phyloP scores from a whole-genome alignment of 2,329 filamentous ascomycete genomes.

The Apiospora koreana region DNA sequence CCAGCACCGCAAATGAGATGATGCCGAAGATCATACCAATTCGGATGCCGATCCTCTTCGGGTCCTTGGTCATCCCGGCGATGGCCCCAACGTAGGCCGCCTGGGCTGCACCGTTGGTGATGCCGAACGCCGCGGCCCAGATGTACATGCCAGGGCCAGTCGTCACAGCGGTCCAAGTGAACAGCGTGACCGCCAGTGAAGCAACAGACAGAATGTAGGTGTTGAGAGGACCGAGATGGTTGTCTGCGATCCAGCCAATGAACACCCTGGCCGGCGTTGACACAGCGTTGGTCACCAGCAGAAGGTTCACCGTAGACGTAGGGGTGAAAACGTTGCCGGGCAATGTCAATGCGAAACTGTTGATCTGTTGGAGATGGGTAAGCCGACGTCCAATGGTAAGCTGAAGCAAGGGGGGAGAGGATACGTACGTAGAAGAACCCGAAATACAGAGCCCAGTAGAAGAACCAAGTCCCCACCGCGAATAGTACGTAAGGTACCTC shows the following conservation, averaged over 20 bases:
- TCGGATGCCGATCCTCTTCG: slow-evolving; percentile 44
- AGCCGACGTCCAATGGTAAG: slow-evolving; percentile 11
- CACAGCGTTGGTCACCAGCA: slow-evolving; percentile 59
- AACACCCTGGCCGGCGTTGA: slow-evolving; percentile 57
- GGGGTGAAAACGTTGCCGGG: slow-evolving; percentile 47
- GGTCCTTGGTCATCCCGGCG: slow-evolving; percentile 44
- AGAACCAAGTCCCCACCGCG: slow-evolving; percentile 38
- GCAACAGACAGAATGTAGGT: slow-evolving; percentile 50
- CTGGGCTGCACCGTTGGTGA: slow-evolving; percentile 44
- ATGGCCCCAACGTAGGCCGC: slow-evolving; percentile 42
- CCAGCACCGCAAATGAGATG: slow-evolving; percentile 43
- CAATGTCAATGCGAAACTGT: slow-evolving; percentile 28
- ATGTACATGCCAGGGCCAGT: slow-evolving; percentile 40
- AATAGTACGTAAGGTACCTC: slow-evolving; percentile 47
- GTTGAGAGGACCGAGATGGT: slow-evolving; percentile 54
- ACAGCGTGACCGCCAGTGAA: slow-evolving; percentile 48
- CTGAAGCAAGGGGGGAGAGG: neutral
- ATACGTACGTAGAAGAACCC: slow-evolving; percentile 49
- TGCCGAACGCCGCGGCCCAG: slow-evolving; percentile 46
- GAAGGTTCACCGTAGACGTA: slow-evolving; percentile 51
- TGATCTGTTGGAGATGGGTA: slow-evolving; percentile 23
- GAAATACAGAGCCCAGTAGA: slow-evolving; percentile 55
- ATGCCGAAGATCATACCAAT: slow-evolving; percentile 49
- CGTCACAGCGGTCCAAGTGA: slow-evolving; percentile 57
- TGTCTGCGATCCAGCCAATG: slow-evolving; percentile 55